Evolutionary conservation across 768 basidiomycete species (phyloP).

Genomic region (Gelatoporia subvermispora): DNA sequence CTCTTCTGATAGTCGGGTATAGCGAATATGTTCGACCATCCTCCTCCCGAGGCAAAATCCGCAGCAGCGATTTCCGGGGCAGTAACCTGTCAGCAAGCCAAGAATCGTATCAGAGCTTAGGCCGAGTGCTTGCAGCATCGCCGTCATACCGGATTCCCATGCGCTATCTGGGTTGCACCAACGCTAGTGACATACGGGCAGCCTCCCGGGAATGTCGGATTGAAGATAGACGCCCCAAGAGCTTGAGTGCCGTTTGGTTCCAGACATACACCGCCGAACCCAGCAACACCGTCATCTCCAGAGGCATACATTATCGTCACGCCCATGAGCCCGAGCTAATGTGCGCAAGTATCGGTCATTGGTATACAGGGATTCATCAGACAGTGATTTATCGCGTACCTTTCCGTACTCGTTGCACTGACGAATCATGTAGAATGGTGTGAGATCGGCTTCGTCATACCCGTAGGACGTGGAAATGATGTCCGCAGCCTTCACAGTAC

Average conservation of each 20-base stretch:
- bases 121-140: not conserved
- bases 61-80: conserved; percentile 31
- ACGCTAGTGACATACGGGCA: conserved; percentile 38
- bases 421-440: conserved; percentile 31
- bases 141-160: conserved; percentile 16
- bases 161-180: conserved; percentile 32
- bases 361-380: no score
- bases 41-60: conserved; percentile 32
- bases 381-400: not conserved
- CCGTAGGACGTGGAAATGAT: conserved; percentile 39
- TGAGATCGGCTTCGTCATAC: conserved; percentile 31
- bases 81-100: conserved; percentile 14
- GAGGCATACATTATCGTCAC: conserved; percentile 37
- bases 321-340: conserved; percentile 26
- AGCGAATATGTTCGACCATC: conserved; percentile 36
- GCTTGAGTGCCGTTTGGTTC: conserved; percentile 14
- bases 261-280: conserved; percentile 31
- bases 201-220: conserved; percentile 24
- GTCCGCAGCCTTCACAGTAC: conserved; percentile 28
- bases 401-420: conserved; percentile 45
- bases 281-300: conserved; percentile 41
- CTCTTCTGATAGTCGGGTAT: conserved; percentile 30
- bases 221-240: conserved; percentile 16
- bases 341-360: not conserved
- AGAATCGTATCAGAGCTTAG: not conserved